Conservation (phyloP, 2,329 filamentous ascomycete genomes). For the Neonectria magnoliae region DNA sequence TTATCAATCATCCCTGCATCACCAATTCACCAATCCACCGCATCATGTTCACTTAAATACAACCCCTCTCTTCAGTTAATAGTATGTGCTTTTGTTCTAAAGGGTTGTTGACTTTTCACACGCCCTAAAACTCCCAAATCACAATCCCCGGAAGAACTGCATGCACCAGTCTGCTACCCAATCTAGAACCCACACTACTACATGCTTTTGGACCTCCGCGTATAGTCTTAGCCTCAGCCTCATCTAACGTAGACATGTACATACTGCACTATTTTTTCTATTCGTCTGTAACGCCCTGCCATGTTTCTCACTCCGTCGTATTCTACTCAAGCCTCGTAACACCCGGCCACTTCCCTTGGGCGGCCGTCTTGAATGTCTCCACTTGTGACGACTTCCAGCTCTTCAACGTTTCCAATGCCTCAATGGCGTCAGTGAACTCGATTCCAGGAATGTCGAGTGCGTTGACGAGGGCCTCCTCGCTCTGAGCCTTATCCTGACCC, state of each 20-base stretch:
- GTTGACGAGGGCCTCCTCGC: conserved; percentile 71
- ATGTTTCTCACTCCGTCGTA: neutral
- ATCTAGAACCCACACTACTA: conserved; percentile 23
- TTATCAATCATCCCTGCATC: neutral
- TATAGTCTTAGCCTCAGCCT: conserved; percentile 3
- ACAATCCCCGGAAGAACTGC: conserved; percentile 24
- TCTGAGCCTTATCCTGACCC: conserved; percentile 64
- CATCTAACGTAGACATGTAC: neutral
- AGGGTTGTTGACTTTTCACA: conserved; percentile 37
- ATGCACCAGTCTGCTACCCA: conserved; percentile 37
- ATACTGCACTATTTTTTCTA: neutral
- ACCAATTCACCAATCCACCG: neutral
- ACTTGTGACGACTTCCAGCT: conserved; percentile 61
- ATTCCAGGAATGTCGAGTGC: conserved; percentile 62
- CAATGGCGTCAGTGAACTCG: conserved; percentile 65
- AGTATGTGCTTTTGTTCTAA: conserved; percentile 37
- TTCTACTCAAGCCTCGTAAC: conserved; percentile 57
- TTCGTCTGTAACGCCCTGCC: neutral
- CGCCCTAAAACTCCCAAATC: conserved; percentile 41
- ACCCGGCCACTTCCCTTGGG: conserved; percentile 61
- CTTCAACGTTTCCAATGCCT: conserved; percentile 54
- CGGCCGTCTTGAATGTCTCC: conserved; percentile 59
- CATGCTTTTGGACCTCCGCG: conserved; percentile 1
- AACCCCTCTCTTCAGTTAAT: conserved; percentile 6
- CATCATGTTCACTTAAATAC: neutral